phyloP scores from a whole-genome alignment of 208 protist genomes.

The Porcisia hertigi region DNA sequence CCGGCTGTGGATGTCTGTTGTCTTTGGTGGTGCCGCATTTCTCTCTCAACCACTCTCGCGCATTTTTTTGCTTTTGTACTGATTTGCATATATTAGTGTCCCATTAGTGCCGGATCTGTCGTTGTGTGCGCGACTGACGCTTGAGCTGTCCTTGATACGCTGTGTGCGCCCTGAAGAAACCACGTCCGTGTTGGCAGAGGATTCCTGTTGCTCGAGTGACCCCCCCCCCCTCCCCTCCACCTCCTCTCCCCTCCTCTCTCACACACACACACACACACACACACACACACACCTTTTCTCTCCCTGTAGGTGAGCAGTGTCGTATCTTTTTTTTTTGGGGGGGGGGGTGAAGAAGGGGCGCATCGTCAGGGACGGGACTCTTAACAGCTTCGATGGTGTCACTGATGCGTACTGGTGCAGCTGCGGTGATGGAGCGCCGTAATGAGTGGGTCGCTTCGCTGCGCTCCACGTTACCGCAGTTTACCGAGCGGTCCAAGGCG shows the following conservation, averaged over 20 bases:
- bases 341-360: no score
- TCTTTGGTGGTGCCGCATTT: not conserved
- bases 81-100: no score
- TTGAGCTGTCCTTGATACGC: no score
- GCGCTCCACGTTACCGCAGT: slow-evolving; percentile 13
- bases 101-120: not conserved
- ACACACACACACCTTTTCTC: no score
- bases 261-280: not conserved
- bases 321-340: not conserved
- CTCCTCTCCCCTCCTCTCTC: not conserved
- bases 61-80: not conserved
- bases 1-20: not conserved
- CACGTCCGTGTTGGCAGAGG: not conserved
- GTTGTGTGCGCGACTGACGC: not conserved
- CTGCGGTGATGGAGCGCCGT: slow-evolving; percentile 19
- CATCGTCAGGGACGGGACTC: not conserved
- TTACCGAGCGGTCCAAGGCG: slow-evolving; percentile 6
- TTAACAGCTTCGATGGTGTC: not conserved
- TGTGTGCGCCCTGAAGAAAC: not conserved
- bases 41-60: not conserved
- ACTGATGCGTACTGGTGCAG: not conserved
- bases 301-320: not conserved
- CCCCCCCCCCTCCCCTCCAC: not conserved
- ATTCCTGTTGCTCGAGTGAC: not conserved
- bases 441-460: slow-evolving; percentile 23